phyloP scores from a whole-genome alignment of 1,284 basidiomycete species.

The Cystodermella granulosa region DNA sequence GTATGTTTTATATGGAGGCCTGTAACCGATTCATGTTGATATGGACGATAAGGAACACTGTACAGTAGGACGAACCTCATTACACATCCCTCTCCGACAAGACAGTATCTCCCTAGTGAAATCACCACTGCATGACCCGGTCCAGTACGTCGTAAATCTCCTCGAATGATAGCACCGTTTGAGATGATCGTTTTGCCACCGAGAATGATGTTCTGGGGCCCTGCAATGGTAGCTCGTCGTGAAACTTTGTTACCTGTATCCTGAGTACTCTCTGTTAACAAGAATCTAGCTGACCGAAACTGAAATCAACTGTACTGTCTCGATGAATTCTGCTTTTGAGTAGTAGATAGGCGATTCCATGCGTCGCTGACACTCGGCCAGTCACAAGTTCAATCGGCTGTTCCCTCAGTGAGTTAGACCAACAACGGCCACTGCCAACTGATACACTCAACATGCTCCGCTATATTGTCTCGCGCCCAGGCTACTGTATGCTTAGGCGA shows the following conservation, averaged over 20 bases:
- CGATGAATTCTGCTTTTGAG: conserved; percentile 73
- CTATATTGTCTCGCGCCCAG: too few relatives aligned
- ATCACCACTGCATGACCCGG: conserved; percentile 90
- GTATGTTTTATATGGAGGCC: conserved; percentile 85
- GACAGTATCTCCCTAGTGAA: conserved; percentile 86
- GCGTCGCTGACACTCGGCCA: too few relatives aligned
- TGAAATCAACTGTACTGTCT: conserved; percentile 53
- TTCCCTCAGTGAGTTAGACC: too few relatives aligned
- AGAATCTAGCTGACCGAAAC: conserved; percentile 2
- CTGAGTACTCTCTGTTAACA: conserved; percentile 37
- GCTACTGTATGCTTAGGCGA: too few relatives aligned
- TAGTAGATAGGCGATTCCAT: conserved; percentile 73
- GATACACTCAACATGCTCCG: too few relatives aligned
- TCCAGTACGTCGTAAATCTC: conserved; percentile 79
- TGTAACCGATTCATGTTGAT: conserved; percentile 23
- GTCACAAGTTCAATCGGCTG: too few relatives aligned
- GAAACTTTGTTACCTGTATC: conserved; percentile 92
- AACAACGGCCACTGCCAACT: too few relatives aligned
- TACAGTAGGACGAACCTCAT: conserved; percentile 58
- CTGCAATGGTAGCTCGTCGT: conserved; percentile 85
- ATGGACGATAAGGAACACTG: neutral
- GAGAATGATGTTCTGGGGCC: conserved; percentile 94
- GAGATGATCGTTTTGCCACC: conserved; percentile 97
- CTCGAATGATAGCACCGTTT: conserved; percentile 80
- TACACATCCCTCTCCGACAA: conserved; percentile 83